Evolutionary conservation across 2,329 filamentous ascomycete genomes (phyloP).

Genomic region (Exophiala sideris): DNA sequence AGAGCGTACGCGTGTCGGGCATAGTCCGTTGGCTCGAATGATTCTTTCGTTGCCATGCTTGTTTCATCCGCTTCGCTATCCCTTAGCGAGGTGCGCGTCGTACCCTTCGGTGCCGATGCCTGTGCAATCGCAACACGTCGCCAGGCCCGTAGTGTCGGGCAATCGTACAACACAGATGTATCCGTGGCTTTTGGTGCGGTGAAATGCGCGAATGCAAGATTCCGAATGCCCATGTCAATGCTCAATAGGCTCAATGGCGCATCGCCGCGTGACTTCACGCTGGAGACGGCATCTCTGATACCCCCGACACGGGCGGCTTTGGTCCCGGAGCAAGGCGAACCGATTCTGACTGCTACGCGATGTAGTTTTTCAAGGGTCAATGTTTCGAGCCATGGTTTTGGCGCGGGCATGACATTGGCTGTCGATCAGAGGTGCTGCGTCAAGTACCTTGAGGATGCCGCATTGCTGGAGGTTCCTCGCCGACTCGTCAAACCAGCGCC

Average conservation of each 20-base stretch:
- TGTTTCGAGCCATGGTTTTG: conserved; percentile 33
- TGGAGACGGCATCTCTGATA: conserved; percentile 42
- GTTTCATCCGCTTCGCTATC: conserved; percentile 30
- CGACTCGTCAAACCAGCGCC: too few relatives aligned
- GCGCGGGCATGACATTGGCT: background rate
- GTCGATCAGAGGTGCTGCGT: too few relatives aligned
- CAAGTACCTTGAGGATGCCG: too few relatives aligned
- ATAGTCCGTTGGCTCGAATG: conserved; percentile 53
- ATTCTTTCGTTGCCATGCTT: conserved; percentile 35
- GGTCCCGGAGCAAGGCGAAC: conserved; percentile 56
- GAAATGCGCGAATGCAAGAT: conserved; percentile 71
- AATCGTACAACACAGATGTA: conserved; percentile 17
- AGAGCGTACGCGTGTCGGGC: conserved; percentile 56
- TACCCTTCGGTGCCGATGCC: background rate
- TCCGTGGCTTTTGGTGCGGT: conserved; percentile 8
- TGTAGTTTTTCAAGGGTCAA: conserved; percentile 56
- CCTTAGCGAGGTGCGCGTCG: background rate
- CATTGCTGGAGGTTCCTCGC: too few relatives aligned
- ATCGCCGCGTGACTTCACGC: conserved; percentile 12
- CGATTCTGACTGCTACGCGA: conserved; percentile 58
- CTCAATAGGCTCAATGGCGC: conserved; percentile 59
- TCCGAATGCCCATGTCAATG: conserved; percentile 81
- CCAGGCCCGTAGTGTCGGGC: conserved; percentile 36
- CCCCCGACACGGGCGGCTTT: conserved; percentile 56
- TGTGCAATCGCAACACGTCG: conserved; percentile 38